Conservation (phyloP, 2,329 filamentous ascomycete species). For the Phialophora expanda region DNA sequence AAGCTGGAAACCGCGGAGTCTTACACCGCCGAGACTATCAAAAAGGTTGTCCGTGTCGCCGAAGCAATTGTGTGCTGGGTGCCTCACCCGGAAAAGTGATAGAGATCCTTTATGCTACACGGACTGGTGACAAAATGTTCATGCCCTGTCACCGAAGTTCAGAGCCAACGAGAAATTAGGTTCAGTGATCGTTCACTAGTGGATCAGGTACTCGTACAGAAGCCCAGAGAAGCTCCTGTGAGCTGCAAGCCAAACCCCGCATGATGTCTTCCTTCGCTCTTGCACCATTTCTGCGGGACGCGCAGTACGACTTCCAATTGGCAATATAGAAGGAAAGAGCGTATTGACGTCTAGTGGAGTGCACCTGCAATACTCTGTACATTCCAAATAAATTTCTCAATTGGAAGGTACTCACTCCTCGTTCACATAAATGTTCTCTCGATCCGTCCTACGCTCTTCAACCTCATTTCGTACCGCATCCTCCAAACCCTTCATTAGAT, state of each 20-base stretch:
- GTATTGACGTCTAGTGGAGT: background rate
- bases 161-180: background rate
- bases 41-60: background rate
- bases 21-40: background rate
- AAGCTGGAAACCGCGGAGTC: background rate
- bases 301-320: background rate
- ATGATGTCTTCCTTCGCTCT: constrained; percentile 2
- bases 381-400: constrained; percentile 28
- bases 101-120: background rate
- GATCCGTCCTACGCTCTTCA: constrained; percentile 31
- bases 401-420: background rate
- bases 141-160: background rate
- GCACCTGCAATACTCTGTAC: background rate
- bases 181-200: background rate
- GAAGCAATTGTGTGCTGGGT: background rate
- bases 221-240: constrained; percentile 1
- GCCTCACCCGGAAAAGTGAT: background rate
- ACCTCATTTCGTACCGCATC: constrained; percentile 21
- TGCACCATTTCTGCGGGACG: constrained; percentile 1
- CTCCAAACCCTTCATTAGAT: constrained; percentile 21
- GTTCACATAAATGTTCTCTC: constrained; percentile 31
- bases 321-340: constrained; percentile 3
- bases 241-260: background rate
- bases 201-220: background rate
- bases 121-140: background rate